A percentile compares a stretch with the other conserved stretches of the same genome.
Conservation (phyloP, 164 flowering plant genomes). For the Nelumbo lutea region DNA sequence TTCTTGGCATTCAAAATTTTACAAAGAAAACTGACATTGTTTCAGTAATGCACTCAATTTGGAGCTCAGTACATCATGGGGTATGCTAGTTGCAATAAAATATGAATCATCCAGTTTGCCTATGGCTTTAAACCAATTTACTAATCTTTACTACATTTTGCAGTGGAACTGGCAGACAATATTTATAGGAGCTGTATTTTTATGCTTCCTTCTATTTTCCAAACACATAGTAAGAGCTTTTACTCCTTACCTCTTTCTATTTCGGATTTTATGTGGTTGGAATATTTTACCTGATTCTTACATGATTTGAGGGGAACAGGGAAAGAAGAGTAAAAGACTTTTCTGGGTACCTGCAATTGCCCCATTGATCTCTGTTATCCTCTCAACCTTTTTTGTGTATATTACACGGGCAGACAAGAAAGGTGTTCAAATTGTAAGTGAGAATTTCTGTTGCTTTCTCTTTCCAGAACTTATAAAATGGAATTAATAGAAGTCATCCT, state of each 20-base stretch:
- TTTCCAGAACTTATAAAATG: background rate
- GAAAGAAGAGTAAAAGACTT: conserved; percentile 71
- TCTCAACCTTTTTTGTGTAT: conserved; percentile 83
- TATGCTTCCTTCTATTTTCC: conserved; percentile 63
- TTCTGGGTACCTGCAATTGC: conserved; percentile 95
- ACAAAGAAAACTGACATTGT: conserved; percentile 74
- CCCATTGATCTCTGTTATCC: conserved; percentile 70
- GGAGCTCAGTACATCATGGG: conserved; percentile 57
- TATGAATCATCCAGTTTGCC: background rate
- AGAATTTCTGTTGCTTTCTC: background rate
- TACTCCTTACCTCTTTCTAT: background rate
- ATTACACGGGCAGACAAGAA: conserved; percentile 73
- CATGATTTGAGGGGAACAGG: conserved; percentile 39
- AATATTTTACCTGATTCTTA: conserved; percentile 2
- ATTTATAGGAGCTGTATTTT: conserved; percentile 60
- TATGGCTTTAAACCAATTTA: background rate
- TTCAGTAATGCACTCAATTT: conserved; percentile 71
- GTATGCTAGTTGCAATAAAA: conserved; percentile 28
- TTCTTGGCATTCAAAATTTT: conserved; percentile 70
- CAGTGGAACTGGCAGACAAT: conserved; percentile 99
- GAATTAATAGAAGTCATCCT: background rate
- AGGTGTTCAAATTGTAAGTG: conserved; percentile 79
- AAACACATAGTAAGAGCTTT: conserved; percentile 63
- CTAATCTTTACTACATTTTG: conserved; percentile 18
- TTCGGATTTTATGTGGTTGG: background rate